Percentiles rank a stretch among this genome's conserved stretches.
Evolutionary conservation across 768 basidiomycete species (phyloP).

Genomic region (Psilocybe subaeruginosa): DNA sequence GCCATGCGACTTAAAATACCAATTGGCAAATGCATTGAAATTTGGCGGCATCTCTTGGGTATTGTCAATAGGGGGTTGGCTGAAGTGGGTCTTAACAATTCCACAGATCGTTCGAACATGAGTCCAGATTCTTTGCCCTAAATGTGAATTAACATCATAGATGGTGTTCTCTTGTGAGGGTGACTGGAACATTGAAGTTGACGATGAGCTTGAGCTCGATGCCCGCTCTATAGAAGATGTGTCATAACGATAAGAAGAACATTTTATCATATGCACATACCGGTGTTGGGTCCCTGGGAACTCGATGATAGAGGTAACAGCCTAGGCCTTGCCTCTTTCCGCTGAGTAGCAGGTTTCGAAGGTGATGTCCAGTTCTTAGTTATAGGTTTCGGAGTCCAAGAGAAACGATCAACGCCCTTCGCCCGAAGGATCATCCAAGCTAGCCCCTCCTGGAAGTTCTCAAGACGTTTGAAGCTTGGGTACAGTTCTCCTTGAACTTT

Average conservation of each 20-base stretch:
- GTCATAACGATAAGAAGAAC: too few species aligned
- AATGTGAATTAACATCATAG: neutral
- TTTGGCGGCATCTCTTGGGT: neutral
- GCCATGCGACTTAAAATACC: neutral
- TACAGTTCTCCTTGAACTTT: neutral
- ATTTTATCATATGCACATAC: too few species aligned
- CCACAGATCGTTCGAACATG: neutral
- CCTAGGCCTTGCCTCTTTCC: too few species aligned
- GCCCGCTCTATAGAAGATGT: too few species aligned
- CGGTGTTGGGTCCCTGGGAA: too few species aligned
- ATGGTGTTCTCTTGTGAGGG: neutral
- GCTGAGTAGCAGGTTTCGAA: neutral
- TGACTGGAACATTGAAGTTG: neutral
- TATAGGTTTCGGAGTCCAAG: neutral
- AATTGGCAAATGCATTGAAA: neutral
- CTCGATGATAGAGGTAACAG: too few species aligned
- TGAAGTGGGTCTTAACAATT: neutral
- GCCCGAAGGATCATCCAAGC: neutral
- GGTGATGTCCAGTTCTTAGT: neutral
- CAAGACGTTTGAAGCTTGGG: neutral
- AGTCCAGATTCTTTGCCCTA: neutral
- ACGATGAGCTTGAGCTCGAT: too few species aligned
- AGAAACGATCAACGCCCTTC: neutral
- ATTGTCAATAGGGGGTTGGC: neutral
- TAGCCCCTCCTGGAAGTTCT: neutral